phyloP scores from a whole-genome alignment of 257 asterid genomes.

The Orobanche coerulescens region DNA sequence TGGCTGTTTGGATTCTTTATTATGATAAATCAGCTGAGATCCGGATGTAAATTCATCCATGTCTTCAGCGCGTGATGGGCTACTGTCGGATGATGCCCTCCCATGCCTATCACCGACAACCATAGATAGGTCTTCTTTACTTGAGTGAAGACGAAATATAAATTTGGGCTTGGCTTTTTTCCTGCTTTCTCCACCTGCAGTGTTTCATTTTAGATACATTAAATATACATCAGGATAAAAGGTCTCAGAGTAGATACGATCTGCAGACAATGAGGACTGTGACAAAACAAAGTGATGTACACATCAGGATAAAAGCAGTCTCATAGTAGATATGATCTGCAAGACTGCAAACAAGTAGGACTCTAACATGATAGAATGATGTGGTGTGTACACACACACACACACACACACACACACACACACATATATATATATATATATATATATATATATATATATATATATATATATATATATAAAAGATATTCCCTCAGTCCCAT shows the following conservation, averaged over 20 bases:
- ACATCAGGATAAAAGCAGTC: background rate
- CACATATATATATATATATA: background rate
- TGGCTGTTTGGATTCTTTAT: constrained; percentile 27
- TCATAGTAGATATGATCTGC: background rate
- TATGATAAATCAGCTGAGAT: constrained; percentile 27
- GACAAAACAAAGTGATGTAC: too few species aligned
- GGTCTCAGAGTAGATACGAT: background rate
- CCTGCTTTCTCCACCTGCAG: constrained; percentile 45
- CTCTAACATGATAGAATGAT: background rate
- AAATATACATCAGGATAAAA: constrained; percentile 38
- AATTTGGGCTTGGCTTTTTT: constrained; percentile 42
- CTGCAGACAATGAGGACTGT: constrained; percentile 3
- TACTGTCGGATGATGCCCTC: constrained; percentile 24
- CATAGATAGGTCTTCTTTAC: constrained; percentile 29
- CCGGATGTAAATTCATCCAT: constrained; percentile 26
- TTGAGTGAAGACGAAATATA: constrained; percentile 33
- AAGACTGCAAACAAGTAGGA: constrained; percentile 3
- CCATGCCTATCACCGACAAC: constrained; percentile 28
- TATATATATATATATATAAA: too few species aligned
- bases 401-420: background rate
- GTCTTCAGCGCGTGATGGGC: constrained; percentile 24
- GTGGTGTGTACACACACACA: background rate
- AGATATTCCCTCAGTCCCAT: too few species aligned
- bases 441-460: background rate
- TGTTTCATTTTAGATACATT: background rate